Evolutionary conservation across 805 yeast species (phyloP), one percentile per base, ranked within the genome.

Genomic region (baker's yeast (Saccharomyces cerevisiae)): DNA sequence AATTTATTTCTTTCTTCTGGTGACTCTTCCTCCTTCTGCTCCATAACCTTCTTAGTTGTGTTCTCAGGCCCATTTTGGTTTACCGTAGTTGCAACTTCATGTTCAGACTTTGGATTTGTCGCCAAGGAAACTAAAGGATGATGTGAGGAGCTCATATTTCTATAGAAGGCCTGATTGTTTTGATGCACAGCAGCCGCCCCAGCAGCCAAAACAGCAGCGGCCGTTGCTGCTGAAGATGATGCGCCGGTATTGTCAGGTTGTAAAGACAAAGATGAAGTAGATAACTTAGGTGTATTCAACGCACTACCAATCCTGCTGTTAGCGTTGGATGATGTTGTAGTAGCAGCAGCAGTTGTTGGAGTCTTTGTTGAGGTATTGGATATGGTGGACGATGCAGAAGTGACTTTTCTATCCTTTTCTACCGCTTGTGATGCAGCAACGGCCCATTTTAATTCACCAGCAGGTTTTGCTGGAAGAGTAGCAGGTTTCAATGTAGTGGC

Each of bases 371-470:
- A 43, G 13, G 41, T 49, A 22, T 49, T 49, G 21, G 50, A 30
- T 4, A 49, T 48, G 10, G 57, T 27, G n/a, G 55, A 47, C n/a
- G 48, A 46, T 13, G 48, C 50, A n/a, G 52, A 26, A 9, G 53
- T 28, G 13, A 51, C 49, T 46, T 63, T 62, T 47, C 61, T 61
- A 21, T 63, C 66, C 47, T 59, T 65, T 46, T 67, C 67, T 13
- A 63, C 56, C 46, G 59, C 63, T 51, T 63, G 66, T 5, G 79
- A 79, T 4, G 82, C 83, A 4, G 82, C 82, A 2, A 77, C 75
- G 1, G 84, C 75, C 83, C 83, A 79, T 61, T 79, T 79, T 53
- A 78, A 64, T 48, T 78, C 80, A 13, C 81, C 81, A 4, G 74
- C 76, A 1, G 83, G 82, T 59, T 77, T 79, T 2, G 76, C 67